Conservation (phyloP, 2,329 filamentous ascomycete species). For the Aspergillus proliferans region DNA sequence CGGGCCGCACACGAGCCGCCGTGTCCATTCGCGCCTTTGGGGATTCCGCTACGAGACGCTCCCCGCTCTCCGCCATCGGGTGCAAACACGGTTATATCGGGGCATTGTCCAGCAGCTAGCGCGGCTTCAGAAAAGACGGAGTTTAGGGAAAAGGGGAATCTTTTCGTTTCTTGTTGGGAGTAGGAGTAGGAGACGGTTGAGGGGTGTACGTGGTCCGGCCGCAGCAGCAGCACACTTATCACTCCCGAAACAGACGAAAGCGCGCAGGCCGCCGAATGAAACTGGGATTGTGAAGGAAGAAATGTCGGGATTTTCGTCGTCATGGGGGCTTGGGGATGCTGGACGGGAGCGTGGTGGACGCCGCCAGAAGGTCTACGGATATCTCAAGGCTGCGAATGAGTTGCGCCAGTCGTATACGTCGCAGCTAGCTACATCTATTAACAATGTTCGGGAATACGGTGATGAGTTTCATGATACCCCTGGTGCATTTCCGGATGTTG, state of each 20-base stretch:
- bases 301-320: constrained; percentile 20
- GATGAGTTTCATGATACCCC: constrained; percentile 54
- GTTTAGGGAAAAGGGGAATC: constrained; percentile 16
- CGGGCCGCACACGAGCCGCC: constrained; percentile 59
- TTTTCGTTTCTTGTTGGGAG: constrained; percentile 20
- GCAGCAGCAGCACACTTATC: constrained; percentile 1
- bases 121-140: constrained; percentile 45
- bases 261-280: constrained; percentile 13
- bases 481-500: constrained; percentile 74
- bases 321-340: constrained; percentile 18
- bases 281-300: constrained; percentile 10
- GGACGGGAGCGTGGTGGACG: constrained; percentile 59
- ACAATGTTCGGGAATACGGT: constrained; percentile 35
- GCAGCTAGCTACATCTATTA: constrained; percentile 42
- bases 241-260: constrained; percentile 8
- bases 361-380: constrained; percentile 69
- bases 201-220: constrained; percentile 1
- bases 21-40: constrained; percentile 60
- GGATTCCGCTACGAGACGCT: constrained; percentile 69
- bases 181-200: constrained; percentile 12
- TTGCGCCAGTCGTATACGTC: constrained; percentile 61
- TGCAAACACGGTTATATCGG: constrained; percentile 71
- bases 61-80: constrained; percentile 61
- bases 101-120: constrained; percentile 63
- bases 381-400: constrained; percentile 66